Base-by-base conservation (phyloP, 495 filamentous ascomycete genomes). In the Achaetomiella virescens region DNA sequence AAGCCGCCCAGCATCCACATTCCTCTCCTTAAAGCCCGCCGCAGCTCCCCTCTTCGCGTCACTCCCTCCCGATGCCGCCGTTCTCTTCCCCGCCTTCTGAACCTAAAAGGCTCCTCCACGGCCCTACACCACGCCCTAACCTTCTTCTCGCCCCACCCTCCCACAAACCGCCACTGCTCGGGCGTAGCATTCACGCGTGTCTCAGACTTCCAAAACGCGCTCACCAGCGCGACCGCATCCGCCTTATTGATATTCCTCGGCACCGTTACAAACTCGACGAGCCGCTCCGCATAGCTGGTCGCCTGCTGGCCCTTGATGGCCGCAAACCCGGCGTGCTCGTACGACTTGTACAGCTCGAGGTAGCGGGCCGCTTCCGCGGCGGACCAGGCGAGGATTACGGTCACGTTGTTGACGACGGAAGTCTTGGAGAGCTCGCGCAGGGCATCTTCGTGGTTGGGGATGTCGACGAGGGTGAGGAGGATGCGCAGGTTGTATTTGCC, bases 141-240 rank as follows among this genome's bases (percentile, higher is more conserved):
- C 69, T 97, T 99, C 74, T 87, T 92, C 74, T 95, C 89, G 17
- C 93, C 93, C 91, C 91, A 97, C 10, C 93, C 93, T 6, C 85
- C 79, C 25, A 99, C 82, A 40, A 88, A 68, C 25, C 82, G 78
- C 42, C 97, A 75, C 69, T 95, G 87, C 62, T 99, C 95, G 1
- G 88, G 84, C 12, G 82, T 77, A 14, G 89, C 91, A 73, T 97
- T 97, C 33, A 97, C 74, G 92, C 93, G 22, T 86, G 85, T 62
- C 85, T 81, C 29, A 97, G 67, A 52, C 85, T 92, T 6, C 95
- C 95, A 74, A n/a, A 97, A 97, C 15, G 84, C 88, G 35, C 85
- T 84, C 7, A 97, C 89, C 37, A 97, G 73, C 37, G 86, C 85
- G 3, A 95, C 83, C 0, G 95, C 88, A 70, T 99, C 92, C 5